Evolutionary conservation across 2,329 filamentous ascomycete species (phyloP).

Genomic region (Hymenoscyphus fraxineus): DNA sequence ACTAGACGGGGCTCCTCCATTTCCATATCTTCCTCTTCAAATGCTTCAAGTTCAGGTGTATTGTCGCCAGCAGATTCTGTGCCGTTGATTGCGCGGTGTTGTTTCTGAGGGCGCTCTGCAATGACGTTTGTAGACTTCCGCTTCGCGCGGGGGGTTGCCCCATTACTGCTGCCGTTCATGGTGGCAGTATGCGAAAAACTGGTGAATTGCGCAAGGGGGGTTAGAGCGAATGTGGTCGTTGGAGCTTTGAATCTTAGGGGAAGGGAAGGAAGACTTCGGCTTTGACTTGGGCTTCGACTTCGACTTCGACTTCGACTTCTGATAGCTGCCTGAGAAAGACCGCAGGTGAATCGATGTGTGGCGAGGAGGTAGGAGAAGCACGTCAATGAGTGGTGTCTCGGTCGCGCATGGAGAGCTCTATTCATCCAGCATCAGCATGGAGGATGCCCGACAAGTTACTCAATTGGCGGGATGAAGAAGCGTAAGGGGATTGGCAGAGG

Average conservation of each 20-base stretch:
- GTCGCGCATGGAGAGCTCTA: conserved; percentile 29
- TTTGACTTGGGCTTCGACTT: neutral
- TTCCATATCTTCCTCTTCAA: conserved; percentile 33
- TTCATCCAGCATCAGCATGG: conserved; percentile 34
- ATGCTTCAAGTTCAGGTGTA: conserved; percentile 30
- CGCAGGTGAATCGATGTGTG: conserved; percentile 6
- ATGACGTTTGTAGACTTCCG: conserved; percentile 32
- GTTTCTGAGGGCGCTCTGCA: conserved; percentile 34
- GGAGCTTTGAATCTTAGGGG: neutral
- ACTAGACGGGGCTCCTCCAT: conserved; percentile 35
- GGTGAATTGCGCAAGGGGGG: neutral
- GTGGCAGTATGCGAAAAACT: conserved; percentile 6
- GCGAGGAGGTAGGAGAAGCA: conserved; percentile 29
- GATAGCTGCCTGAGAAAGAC: too few species aligned
- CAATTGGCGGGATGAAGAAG: conserved; percentile 9
- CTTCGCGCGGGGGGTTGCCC: conserved; percentile 27
- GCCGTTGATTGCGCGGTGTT: conserved; percentile 33
- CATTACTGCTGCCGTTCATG: conserved; percentile 32
- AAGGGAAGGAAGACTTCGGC: neutral
- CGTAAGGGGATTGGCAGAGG: neutral
- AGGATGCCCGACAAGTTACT: conserved; percentile 2
- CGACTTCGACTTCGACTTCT: too few species aligned
- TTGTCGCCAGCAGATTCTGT: conserved; percentile 35
- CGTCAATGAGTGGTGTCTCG: conserved; percentile 32
- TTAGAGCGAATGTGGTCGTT: neutral